A percentile compares a stretch with the other conserved stretches of the same genome.
These are phyloP conservation scores for Fraxinus velutina DNA, from an alignment of 305 asterid genomes.

Conservation along the genomic window DNA sequence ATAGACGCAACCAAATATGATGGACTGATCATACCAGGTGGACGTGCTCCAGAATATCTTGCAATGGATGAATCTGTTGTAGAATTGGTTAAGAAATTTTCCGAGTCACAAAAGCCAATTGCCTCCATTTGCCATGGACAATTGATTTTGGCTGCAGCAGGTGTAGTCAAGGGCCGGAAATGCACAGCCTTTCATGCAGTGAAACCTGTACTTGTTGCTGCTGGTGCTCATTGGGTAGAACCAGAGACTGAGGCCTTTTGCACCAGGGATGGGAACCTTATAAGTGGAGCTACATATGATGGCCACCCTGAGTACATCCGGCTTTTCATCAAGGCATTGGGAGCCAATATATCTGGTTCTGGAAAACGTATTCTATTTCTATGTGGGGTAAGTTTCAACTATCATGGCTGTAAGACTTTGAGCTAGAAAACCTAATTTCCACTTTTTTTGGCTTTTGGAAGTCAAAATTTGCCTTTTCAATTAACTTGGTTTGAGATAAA, in stretches of 20 bases:
- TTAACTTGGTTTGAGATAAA: neutral
- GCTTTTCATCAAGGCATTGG: slow-evolving; percentile 74
- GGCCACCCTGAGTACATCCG: slow-evolving; percentile 84
- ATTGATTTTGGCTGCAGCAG: slow-evolving; percentile 84
- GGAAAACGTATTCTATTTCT: slow-evolving; percentile 71
- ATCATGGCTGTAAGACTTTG: slow-evolving; percentile 13
- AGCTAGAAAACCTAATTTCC: neutral
- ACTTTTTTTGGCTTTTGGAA: neutral
- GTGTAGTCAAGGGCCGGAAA: slow-evolving; percentile 51
- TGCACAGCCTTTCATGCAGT: slow-evolving; percentile 83
- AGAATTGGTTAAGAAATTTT: slow-evolving; percentile 55
- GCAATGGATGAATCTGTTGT: slow-evolving; percentile 63
- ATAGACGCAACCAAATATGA: slow-evolving; percentile 61
- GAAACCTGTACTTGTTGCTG: slow-evolving; percentile 62
- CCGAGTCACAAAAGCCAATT: slow-evolving; percentile 48
- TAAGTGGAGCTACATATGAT: slow-evolving; percentile 70
- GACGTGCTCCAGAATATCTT: slow-evolving; percentile 96
- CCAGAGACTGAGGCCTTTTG: slow-evolving; percentile 76
- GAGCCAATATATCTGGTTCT: slow-evolving; percentile 74
- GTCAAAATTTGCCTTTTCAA: neutral
- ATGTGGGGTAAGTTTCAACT: slow-evolving; percentile 67
- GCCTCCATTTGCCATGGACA: slow-evolving; percentile 89
- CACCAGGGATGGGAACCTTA: slow-evolving; percentile 68
- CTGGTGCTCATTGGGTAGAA: slow-evolving; percentile 88
- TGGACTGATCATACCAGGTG: slow-evolving; percentile 85